Evolutionary conservation across 352 stramenopile genomes (phyloP).

Genomic region (Globisporangium emineosum): DNA sequence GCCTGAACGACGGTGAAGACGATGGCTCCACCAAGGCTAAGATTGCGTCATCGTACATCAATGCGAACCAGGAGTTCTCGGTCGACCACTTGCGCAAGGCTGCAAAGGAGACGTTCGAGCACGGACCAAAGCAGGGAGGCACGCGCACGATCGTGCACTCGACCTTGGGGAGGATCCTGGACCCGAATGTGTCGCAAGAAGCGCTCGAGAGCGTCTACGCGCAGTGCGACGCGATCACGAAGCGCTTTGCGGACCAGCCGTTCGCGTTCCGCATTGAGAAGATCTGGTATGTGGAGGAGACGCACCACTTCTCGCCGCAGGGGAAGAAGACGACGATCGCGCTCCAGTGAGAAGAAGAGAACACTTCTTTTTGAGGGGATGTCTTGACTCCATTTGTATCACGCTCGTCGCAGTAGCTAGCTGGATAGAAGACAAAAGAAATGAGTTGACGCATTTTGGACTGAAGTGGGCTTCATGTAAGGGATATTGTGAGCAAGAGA

Average conservation of each 20-base stretch:
- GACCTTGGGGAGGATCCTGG: constrained; percentile 57
- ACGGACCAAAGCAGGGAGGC: constrained; percentile 37
- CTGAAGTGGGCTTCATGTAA: no score
- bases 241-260: constrained; percentile 24
- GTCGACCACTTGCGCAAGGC: constrained; percentile 51
- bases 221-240: constrained; percentile 57
- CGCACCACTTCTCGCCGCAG: constrained; percentile 54
- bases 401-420: background rate
- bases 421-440: background rate
- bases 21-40: background rate
- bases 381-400: background rate
- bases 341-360: constrained; percentile 18
- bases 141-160: constrained; percentile 64
- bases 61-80: constrained; percentile 43
- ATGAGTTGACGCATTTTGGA: no score
- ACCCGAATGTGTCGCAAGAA: constrained; percentile 34
- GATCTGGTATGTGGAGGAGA: constrained; percentile 74
- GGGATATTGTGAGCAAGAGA: no score
- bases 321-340: constrained; percentile 43
- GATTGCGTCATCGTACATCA: constrained; percentile 12
- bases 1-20: constrained; percentile 16
- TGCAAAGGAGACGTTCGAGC: constrained; percentile 46
- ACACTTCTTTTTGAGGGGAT: background rate
- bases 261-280: constrained; percentile 37
- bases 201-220: constrained; percentile 31